Evolutionary conservation across 1,284 basidiomycete species (phyloP), one percentile per base, ranked within the genome.

Genomic region (Cryptococcus sp.): DNA sequence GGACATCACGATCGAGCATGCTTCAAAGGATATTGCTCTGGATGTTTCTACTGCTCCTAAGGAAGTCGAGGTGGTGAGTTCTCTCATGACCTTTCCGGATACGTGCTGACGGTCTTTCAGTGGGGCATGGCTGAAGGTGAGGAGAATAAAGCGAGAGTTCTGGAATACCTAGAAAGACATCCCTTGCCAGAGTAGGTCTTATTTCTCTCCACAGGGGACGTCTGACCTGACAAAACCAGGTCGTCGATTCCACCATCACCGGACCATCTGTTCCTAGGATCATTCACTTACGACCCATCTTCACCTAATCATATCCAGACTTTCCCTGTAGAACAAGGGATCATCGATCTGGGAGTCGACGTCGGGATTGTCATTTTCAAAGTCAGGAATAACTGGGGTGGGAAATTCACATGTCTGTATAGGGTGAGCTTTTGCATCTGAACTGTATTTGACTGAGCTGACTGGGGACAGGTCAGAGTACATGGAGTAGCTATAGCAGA

Each of bases 321-420:
- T 0, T 97, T 95, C 81, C 80, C 86, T 5, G 84, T 91, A 3
- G 79, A 82, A 0, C 77, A 83, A 50, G 86, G 86, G 49, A 80
- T 92, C 31, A 79, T 78, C 51, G 82, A 83, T 11, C 79, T 92
- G 14, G 84, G 82, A 4, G 80, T 95, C 53, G 88, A 90, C 68
- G 86, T 92, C 64, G 86, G 87, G 0, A 79, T 91, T 47, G 87
- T 97, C 14, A 83, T 88, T 55, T 79, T 96, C 66, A 78, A 83
- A 61, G 79, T 98, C 62, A 80, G 84, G 71, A 87, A 81, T 68
- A 98, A 98, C 71, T 95, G 91, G 85, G 95, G 94, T 33, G 82
- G 82, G 68, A 84, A 86, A 59, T 89, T 83, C 69, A 97, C 94
- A 0, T 98, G 94, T 75, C 71, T 98, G 37, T 98, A 98, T 76